Conservation (phyloP, 2,329 filamentous ascomycete genomes). For the Tolypocladium ovalisporum region DNA sequence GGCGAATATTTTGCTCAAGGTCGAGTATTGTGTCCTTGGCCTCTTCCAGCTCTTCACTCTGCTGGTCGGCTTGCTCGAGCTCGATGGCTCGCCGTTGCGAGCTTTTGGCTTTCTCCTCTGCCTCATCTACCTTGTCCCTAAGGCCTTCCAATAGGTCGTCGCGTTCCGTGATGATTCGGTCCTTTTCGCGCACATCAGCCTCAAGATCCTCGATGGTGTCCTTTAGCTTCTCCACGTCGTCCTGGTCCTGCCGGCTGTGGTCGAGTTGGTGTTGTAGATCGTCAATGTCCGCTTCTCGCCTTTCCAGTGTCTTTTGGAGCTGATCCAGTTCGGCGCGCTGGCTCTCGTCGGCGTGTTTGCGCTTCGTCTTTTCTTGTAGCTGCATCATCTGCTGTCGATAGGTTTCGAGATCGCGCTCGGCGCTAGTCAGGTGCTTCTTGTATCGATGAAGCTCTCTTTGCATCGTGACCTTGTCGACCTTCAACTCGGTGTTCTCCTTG, state of each 20-base stretch:
- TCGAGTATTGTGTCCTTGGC: constrained; percentile 48
- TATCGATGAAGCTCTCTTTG: constrained; percentile 77
- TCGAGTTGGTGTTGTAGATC: constrained; percentile 50
- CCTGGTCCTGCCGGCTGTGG: constrained; percentile 42
- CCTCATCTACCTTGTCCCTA: constrained; percentile 41
- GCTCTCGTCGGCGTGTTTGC: constrained; percentile 60
- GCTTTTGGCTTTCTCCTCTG: constrained; percentile 48
- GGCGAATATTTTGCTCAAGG: constrained; percentile 42
- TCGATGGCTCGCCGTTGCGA: constrained; percentile 38
- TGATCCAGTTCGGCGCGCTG: constrained; percentile 51
- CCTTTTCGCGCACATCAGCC: constrained; percentile 64
- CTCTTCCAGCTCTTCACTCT: constrained; percentile 40
- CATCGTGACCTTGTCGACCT: constrained; percentile 85
- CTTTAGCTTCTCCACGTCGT: constrained; percentile 54
- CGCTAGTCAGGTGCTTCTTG: constrained; percentile 70
- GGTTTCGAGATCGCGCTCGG: constrained; percentile 76
- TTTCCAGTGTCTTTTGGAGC: constrained; percentile 44
- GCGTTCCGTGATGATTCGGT: constrained; percentile 59
- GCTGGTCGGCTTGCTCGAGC: constrained; percentile 45
- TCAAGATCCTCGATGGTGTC: constrained; percentile 70
- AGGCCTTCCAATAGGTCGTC: constrained; percentile 65
- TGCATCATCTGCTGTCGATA: constrained; percentile 76
- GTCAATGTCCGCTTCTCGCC: constrained; percentile 49
- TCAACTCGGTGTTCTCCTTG: constrained; percentile 91
- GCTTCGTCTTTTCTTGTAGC: constrained; percentile 71